Evolutionary conservation across 208 protist genomes (phyloP).

Genomic region (Leishmania major): DNA sequence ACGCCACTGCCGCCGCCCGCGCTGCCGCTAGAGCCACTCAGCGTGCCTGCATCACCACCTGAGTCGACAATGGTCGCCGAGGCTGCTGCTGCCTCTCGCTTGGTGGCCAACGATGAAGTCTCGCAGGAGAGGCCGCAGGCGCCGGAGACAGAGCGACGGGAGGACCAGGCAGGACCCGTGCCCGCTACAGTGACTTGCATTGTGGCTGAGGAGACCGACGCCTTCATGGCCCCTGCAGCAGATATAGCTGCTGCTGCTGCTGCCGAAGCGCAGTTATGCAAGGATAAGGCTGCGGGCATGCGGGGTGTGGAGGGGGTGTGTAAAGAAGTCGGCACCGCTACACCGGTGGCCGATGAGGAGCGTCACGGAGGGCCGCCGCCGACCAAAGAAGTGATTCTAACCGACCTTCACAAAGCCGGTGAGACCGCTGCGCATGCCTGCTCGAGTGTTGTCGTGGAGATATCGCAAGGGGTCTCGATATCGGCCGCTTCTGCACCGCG

Average conservation of each 20-base stretch:
- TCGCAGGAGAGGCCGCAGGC: neutral
- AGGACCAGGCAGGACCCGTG: neutral
- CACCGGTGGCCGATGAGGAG: neutral
- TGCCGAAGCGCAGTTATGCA: neutral
- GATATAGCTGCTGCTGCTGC: neutral
- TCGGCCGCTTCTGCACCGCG: neutral
- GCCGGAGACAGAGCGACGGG: neutral
- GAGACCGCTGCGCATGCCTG: no score
- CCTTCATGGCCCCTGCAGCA: neutral
- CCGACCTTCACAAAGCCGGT: neutral
- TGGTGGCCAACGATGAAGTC: neutral
- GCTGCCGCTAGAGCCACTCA: constrained; percentile 23
- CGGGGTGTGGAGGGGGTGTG: neutral
- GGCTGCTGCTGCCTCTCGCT: neutral
- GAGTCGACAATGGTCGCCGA: neutral
- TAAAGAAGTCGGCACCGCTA: neutral
- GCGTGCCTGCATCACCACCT: neutral
- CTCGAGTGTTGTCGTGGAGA: neutral
- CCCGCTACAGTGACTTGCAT: neutral
- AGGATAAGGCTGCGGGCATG: neutral
- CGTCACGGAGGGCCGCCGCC: neutral
- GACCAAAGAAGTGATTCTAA: neutral
- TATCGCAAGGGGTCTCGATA: neutral
- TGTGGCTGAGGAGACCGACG: neutral
- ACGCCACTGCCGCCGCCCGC: constrained; percentile 17